Conservation (phyloP, 2,329 filamentous ascomycete genomes). For the Pseudogymnoascus verrucosus region DNA sequence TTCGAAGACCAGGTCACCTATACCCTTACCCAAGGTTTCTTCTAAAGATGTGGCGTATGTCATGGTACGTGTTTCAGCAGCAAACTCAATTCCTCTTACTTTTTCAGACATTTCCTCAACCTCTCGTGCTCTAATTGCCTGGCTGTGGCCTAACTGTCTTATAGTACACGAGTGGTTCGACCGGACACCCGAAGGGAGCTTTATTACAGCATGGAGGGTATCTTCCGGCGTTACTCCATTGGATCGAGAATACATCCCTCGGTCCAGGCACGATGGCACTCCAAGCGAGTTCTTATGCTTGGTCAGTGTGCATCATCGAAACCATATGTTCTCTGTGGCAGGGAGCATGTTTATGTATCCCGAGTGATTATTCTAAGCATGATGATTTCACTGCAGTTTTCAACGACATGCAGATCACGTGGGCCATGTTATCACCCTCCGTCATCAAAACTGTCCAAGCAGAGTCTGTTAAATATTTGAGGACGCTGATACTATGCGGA, state of each 20-base stretch:
- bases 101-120: too few relatives aligned
- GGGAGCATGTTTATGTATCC: conserved; percentile 16
- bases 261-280: neutral
- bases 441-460: neutral
- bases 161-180: neutral
- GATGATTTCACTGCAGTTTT: conserved; percentile 17
- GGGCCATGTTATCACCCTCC: conserved; percentile 12
- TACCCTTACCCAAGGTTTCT: neutral
- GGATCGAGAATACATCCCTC: neutral
- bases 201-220: neutral
- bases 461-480: neutral
- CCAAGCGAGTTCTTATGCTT: neutral
- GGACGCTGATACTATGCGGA: neutral
- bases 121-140: too few relatives aligned
- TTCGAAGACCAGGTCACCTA: neutral
- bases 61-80: neutral
- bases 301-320: neutral
- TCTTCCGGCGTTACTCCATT: neutral
- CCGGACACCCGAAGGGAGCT: neutral
- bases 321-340: neutral
- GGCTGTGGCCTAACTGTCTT: neutral
- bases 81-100: too few relatives aligned
- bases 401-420: conserved; percentile 14
- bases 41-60: neutral
- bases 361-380: conserved; percentile 15